A percentile compares a stretch with the other conserved stretches of the same genome.
These are phyloP conservation scores for Quercus phellos DNA, from an alignment of 331 rosid species.

Conservation along the genomic window DNA sequence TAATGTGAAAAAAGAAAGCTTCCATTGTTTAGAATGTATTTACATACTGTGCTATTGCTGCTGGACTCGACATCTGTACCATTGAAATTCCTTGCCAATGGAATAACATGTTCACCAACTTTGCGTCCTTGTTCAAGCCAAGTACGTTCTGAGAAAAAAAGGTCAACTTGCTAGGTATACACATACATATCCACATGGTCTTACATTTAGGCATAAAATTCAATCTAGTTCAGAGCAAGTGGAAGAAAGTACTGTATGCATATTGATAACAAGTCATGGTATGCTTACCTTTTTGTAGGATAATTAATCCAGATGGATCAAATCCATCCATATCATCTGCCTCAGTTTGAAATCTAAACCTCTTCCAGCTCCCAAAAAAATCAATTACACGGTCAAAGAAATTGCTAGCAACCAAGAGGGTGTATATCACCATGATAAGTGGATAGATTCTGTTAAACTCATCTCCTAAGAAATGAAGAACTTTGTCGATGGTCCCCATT, in stretches of 20 bases:
- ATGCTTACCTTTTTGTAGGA: slow-evolving; percentile 76
- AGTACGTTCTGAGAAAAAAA: slow-evolving; percentile 52
- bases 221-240: not conserved
- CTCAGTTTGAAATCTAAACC: slow-evolving; percentile 70
- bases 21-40: not conserved
- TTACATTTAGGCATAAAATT: not conserved
- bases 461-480: slow-evolving; percentile 86
- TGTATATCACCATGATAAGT: slow-evolving; percentile 91
- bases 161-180: not conserved
- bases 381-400: slow-evolving; percentile 70
- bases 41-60: slow-evolving; percentile 53
- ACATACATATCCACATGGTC: not conserved
- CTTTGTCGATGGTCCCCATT: slow-evolving; percentile 83
- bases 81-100: slow-evolving; percentile 74
- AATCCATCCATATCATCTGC: slow-evolving; percentile 87
- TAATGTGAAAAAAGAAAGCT: not conserved
- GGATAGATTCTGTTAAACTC: slow-evolving; percentile 82
- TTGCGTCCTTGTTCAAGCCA: slow-evolving; percentile 85
- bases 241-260: not conserved
- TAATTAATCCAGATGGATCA: slow-evolving; percentile 82
- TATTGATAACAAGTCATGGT: not conserved
- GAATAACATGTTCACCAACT: slow-evolving; percentile 82
- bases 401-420: slow-evolving; percentile 88
- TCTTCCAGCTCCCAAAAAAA: slow-evolving; percentile 88
- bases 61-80: slow-evolving; percentile 50